Conservation (phyloP, 192 early-diverging fungal species). For the Backusella psychrophila region DNA sequence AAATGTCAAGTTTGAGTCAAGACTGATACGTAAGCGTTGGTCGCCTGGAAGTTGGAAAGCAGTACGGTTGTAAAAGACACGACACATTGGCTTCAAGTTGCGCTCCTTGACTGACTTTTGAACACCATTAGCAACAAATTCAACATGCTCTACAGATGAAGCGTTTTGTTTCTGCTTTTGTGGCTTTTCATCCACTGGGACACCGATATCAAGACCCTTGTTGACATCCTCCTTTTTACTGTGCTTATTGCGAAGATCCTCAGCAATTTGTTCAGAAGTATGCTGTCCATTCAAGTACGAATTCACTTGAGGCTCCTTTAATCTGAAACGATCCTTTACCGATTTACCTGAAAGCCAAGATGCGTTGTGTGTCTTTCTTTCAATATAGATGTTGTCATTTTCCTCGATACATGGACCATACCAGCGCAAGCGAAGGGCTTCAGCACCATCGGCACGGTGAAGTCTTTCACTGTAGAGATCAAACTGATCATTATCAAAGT, state of each 20-base stretch:
- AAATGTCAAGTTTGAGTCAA: slow-evolving; percentile 48
- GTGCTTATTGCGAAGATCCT: slow-evolving; percentile 58
- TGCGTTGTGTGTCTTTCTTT: slow-evolving; percentile 42
- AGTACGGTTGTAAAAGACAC: slow-evolving; percentile 49
- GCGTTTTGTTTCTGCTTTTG: slow-evolving; percentile 42
- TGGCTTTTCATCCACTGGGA: neutral
- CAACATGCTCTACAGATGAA: slow-evolving; percentile 40
- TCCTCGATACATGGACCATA: slow-evolving; percentile 58
- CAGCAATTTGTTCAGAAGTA: slow-evolving; percentile 65
- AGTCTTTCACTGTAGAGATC: slow-evolving; percentile 89
- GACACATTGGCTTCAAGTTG: slow-evolving; percentile 62
- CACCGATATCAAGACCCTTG: neutral
- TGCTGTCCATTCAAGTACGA: slow-evolving; percentile 77
- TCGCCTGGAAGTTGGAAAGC: slow-evolving; percentile 51
- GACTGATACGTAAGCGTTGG: slow-evolving; percentile 41
- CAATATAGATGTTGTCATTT: slow-evolving; percentile 26
- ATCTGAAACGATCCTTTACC: slow-evolving; percentile 86
- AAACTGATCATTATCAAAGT: slow-evolving; percentile 90
- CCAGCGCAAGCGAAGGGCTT: slow-evolving; percentile 93
- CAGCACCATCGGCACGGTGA: slow-evolving; percentile 84
- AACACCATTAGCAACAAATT: slow-evolving; percentile 75
- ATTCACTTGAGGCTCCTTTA: slow-evolving; percentile 92
- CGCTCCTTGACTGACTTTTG: slow-evolving; percentile 63
- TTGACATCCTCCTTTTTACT: slow-evolving; percentile 8
- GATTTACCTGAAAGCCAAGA: slow-evolving; percentile 35